Percentiles rank a stretch among this genome's conserved stretches.
Evolutionary conservation across 75 land plant species (phyloP).

Genomic region (Cryptomeria japonica): DNA sequence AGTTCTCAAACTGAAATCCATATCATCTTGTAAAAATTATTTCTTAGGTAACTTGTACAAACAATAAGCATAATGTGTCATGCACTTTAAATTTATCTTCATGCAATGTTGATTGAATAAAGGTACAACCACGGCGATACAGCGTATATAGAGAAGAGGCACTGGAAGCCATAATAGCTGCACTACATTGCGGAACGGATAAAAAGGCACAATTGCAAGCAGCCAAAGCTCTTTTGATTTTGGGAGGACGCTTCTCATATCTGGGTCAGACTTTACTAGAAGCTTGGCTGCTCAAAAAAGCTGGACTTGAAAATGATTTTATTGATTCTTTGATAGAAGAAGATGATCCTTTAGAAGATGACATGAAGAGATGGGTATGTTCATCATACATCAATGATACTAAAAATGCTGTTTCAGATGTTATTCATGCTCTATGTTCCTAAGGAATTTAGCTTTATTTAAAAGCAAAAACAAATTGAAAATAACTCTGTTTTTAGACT

Average conservation of each 20-base stretch:
- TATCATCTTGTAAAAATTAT: neutral
- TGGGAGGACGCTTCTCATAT: slow-evolving; percentile 48
- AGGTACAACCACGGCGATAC: slow-evolving; percentile 31
- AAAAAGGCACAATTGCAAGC: slow-evolving; percentile 27
- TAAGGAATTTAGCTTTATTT: neutral
- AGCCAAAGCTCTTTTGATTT: slow-evolving; percentile 38
- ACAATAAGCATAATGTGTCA: neutral
- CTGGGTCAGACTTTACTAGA: slow-evolving; percentile 28
- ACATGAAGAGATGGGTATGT: slow-evolving; percentile 8
- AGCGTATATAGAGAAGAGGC: slow-evolving; percentile 52
- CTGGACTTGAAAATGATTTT: slow-evolving; percentile 27
- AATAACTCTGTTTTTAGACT: neutral
- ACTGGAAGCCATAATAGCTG: slow-evolving; percentile 32
- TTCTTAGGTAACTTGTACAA: neutral
- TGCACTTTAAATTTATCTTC: neutral
- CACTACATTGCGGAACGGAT: slow-evolving; percentile 27
- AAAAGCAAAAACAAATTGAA: neutral
- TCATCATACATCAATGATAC: neutral
- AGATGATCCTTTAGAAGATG: slow-evolving; percentile 11
- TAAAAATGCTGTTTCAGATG: slow-evolving; percentile 1
- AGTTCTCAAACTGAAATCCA: neutral
- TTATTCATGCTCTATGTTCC: neutral
- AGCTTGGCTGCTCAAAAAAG: slow-evolving; percentile 41
- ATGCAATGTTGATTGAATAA: slow-evolving; percentile 9
- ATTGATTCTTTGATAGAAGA: slow-evolving; percentile 15